Evolutionary conservation across 345 rosid genomes (phyloP), one percentile per base, ranked within the genome.

Genomic region (Carallia pectinifolia): DNA sequence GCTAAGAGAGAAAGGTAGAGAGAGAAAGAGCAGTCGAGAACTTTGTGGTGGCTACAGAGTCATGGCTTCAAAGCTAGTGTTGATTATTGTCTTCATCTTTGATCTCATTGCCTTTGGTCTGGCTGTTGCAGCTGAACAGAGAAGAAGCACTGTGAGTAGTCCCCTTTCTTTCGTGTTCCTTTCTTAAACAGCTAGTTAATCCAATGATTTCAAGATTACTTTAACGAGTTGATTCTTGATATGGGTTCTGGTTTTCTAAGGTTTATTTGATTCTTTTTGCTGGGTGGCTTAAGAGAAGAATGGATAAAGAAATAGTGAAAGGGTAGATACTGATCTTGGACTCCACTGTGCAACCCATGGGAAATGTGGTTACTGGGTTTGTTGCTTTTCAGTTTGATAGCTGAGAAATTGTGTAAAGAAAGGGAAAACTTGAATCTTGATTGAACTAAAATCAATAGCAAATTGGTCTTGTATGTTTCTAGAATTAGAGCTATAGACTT

Each of bases 61-160:
- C 40, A 95, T 95, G 99, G 96, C 97, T 17, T 91, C 96, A 18
- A 94, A 91, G 83, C 83, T 88, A 58, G 61, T 94, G 44, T 67
- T 94, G 70, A 81, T 91, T 50, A 55, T 72, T 0, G 96, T 92
- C 69, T 84, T 87, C 83, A 38, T 94, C 58, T 70, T 90, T 16
- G 92, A 94, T 77, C 87, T 94, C 82, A 81, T 94, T 79, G 99
- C 99, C 68, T 91, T 94, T 58, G 90, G 89, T n/a, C 80, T 94
- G 66, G 97, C 97, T 71, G 85, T 90, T 61, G 99, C 95, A 52
- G 97, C 97, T 65, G 99, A 94, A 83, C 99, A 90, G 80, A 88
- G 97, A 73, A 85, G 97, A 84, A 94, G 93, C 83, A 88, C 87
- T 61, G 99, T 94, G 60, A 90, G 96, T 79, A 8, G 52, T 62